Evolutionary conservation across 1,284 basidiomycete species (phyloP).

Genomic region (Trametes pubescens): DNA sequence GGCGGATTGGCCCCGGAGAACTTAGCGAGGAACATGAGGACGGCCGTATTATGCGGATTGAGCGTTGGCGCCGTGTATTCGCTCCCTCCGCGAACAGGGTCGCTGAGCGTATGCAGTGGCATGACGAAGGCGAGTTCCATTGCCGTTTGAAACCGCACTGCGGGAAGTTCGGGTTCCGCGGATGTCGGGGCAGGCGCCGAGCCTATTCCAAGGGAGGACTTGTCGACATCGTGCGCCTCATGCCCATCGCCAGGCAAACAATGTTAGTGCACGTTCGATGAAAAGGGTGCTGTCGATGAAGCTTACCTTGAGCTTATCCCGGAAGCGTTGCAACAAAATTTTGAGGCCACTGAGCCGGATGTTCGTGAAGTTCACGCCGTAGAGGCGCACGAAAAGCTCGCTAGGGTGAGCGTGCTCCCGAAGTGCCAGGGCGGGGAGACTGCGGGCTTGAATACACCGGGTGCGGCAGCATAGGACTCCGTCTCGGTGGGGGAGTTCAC

Average conservation of each 20-base stretch:
- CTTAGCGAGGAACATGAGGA: conserved; percentile 90
- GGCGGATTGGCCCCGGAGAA: conserved; percentile 71
- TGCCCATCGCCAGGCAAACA: conserved; percentile 35
- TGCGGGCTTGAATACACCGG: too few species aligned
- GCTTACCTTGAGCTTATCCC: conserved; percentile 77
- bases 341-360: conserved; percentile 93
- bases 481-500: too few species aligned
- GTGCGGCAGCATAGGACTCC: too few species aligned
- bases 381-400: conserved; percentile 91
- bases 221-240: conserved; percentile 73
- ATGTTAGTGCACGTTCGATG: conserved; percentile 6
- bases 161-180: conserved; percentile 55
- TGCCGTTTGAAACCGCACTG: conserved; percentile 75
- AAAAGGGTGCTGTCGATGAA: not conserved
- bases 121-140: conserved; percentile 85
- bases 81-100: conserved; percentile 68
- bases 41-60: conserved; percentile 88
- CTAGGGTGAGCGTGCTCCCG: conserved; percentile 78
- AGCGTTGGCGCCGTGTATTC: conserved; percentile 65
- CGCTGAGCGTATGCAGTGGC: conserved; percentile 75
- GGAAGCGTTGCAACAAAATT: conserved; percentile 81
- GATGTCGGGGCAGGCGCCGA: conserved; percentile 26
- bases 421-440: too few species aligned
- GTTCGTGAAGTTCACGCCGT: conserved; percentile 96
- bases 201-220: conserved; percentile 6